Evolutionary conservation across 2,329 filamentous ascomycete species (phyloP), one percentile per base, ranked within the genome.

Genomic region (Cladosporium sphaerospermum): DNA sequence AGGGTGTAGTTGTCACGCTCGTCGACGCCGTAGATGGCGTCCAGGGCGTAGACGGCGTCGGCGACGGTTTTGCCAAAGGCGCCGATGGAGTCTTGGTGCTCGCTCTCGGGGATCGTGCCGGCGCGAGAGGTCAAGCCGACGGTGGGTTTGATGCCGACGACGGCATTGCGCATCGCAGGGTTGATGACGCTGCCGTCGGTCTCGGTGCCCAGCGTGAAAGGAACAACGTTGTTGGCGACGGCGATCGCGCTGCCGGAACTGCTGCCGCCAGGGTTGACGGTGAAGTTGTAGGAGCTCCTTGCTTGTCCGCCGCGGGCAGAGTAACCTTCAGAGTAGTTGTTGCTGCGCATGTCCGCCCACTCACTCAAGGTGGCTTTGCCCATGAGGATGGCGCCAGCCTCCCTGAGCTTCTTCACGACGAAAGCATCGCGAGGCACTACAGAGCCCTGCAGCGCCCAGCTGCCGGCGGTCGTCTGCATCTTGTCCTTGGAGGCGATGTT

Each of bases 131-230:
- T 88, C 47, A 88, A 67, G 0, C 86, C 86, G 5, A 89, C 83
- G 1, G 85, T 89, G 1, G 86, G 85, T 69, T 89, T 90, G 66
- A 90, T 79, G 3, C 86, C 86, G 1, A 89, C 84, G 2, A 90
- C 64, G 2, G 75, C 78, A 62, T 86, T 88, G 4, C 84, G 73
- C 65, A 85, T 79, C 1, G 86, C 85, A 0, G 87, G 87, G 64
- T 81, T 84, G 62, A 89, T 88, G 13, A 90, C 77, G 52, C 68
- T 72, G 1, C 73, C 85, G 63, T 89, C 85, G 0, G 86, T 89
- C 70, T 90, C 87, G 0, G 86, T 89, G 1, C 86, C 88, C 0
- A 90, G 66, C 0, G 83, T 75, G 63, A 88, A 85, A 0, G 81
- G 72, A 19, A 82, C 73, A 2, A 80, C 69, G 59, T 88, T 88